Base-by-base conservation (phyloP, 352 stramenopile species). In the Globisporangium rhizosaccharum region DNA sequence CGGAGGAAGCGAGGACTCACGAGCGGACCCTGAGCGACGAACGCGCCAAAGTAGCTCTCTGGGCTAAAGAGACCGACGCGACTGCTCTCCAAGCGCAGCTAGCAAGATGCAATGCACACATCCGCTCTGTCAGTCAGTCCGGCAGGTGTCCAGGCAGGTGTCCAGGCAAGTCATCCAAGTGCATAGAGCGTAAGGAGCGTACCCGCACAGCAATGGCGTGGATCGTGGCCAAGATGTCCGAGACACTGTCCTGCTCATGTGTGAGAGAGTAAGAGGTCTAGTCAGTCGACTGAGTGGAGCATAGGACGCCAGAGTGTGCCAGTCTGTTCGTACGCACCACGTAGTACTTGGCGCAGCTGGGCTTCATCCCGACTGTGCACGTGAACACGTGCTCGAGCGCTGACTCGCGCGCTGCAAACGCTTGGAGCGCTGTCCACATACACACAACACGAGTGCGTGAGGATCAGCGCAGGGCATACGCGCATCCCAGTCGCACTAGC, bases 331-430 rank as follows among this genome's bases (percentile, higher is more conserved):
- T 7, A 67, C 72, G 41, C 63, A 90, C 80, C 57, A 99, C 73
- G 65, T 98, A 99, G 62, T 82, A 97, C 44, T 96, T 87, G n/a
- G 97, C 97, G 46, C 82, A 84, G 66, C 89, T 98, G 1, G 96
- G 97, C 66, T 99, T 99, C 76, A 98, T 98, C 1, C 97, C 97
- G 3, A 99, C 94, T 0, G 96, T 99, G 61, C 88, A 96, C 0
- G 96, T 98, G 57, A 97, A 90, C 7, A 94, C 72, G 56, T 95
- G 64, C 54, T 81, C 57, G 2, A 80, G 44, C 23, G 60, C 46
- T 3, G 65, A 51, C 6, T 84, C 70, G 5, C 65, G 53, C 20
- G 76, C 70, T 0, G 71, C 68, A 49, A 79, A 76, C 25, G 68
- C 28, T 23, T 82, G 68, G 1, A 90, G 63, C 50, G 75, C 82